phyloP scores from a whole-genome alignment of 176 grass and related monocot genomes.

The Oryza australiensis region DNA sequence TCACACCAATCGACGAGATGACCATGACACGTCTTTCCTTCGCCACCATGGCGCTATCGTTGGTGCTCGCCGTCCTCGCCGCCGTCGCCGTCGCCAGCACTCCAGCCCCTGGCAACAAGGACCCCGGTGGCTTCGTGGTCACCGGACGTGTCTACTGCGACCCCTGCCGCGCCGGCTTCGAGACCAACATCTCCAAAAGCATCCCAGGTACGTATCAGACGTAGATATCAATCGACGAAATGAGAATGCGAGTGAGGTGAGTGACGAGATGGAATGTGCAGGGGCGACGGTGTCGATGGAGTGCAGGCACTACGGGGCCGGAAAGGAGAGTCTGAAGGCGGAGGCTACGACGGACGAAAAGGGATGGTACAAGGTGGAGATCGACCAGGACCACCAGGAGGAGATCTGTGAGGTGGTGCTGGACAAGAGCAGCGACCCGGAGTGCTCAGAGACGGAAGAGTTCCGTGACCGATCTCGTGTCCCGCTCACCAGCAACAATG shows the following conservation, averaged over 20 bases:
- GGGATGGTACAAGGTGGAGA: conserved; percentile 59
- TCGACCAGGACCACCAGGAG: conserved; percentile 55
- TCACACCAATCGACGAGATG: neutral
- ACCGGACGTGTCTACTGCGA: conserved; percentile 79
- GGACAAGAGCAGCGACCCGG: conserved; percentile 47
- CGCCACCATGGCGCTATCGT: neutral
- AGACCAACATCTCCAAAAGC: conserved; percentile 48
- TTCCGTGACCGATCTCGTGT: conserved; percentile 52
- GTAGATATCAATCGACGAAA: neutral
- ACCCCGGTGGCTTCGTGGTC: conserved; percentile 40
- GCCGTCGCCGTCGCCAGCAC: conserved; percentile 29
- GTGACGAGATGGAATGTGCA: neutral
- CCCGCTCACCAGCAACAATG: conserved; percentile 56
- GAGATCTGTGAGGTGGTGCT: conserved; percentile 83
- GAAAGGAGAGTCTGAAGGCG: conserved; percentile 19
- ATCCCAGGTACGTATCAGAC: conserved; percentile 32
- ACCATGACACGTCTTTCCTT: neutral
- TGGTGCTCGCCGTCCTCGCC: neutral
- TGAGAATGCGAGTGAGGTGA: too few species aligned
- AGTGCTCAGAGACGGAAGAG: conserved; percentile 47
- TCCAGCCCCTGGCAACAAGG: neutral
- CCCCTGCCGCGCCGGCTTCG: conserved; percentile 80
- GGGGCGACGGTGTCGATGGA: conserved; percentile 69
- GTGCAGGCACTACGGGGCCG: conserved; percentile 44
- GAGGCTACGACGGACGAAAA: conserved; percentile 52